phyloP scores from a whole-genome alignment of 2,329 filamentous ascomycete genomes.

The Dothideomycetidae sp. region DNA sequence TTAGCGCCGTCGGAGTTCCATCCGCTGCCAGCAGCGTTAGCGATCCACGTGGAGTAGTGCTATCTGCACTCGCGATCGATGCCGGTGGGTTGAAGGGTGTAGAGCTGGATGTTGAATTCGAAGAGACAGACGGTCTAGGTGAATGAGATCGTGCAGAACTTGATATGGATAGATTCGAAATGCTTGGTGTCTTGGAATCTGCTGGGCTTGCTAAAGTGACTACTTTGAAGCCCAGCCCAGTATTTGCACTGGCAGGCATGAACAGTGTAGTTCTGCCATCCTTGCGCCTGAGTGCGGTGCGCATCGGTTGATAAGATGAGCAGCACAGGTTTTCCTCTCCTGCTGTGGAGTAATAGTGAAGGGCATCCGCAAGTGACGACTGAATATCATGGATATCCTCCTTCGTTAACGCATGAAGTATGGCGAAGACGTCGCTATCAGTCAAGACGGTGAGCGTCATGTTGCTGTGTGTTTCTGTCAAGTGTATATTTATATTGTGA shows the following conservation, averaged over 20 bases:
- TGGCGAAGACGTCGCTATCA: slow-evolving; percentile 38
- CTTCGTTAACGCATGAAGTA: slow-evolving; percentile 41
- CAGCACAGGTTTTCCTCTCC: slow-evolving; percentile 43
- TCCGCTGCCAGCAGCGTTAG: slow-evolving; percentile 41
- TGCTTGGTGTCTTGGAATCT: slow-evolving; percentile 13
- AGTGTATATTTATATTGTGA: too few relatives aligned
- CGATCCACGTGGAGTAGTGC: slow-evolving; percentile 32
- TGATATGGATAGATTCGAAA: slow-evolving; percentile 16
- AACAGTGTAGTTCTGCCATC: slow-evolving; percentile 51
- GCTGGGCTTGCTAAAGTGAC: slow-evolving; percentile 38
- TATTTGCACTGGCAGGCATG: slow-evolving; percentile 50
- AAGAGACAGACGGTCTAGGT: slow-evolving; percentile 17
- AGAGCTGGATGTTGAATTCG: slow-evolving; percentile 13
- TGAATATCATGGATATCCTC: slow-evolving; percentile 46
- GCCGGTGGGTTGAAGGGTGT: slow-evolving; percentile 13
- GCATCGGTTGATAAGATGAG: slow-evolving; percentile 46
- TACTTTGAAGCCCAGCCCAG: slow-evolving; percentile 50
- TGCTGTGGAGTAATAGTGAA: slow-evolving; percentile 51
- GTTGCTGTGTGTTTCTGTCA: too few relatives aligned
- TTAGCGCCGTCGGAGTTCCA: slow-evolving; percentile 43
- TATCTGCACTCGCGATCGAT: slow-evolving; percentile 17
- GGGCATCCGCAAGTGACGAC: slow-evolving; percentile 42
- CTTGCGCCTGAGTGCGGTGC: slow-evolving; percentile 45
- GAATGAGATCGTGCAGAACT: slow-evolving; percentile 6
- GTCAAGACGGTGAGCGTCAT: slow-evolving; percentile 50